These are phyloP conservation scores for Lithospermum erythrorhizon DNA, from an alignment of 257 asterid species.

Conservation along the genomic window DNA sequence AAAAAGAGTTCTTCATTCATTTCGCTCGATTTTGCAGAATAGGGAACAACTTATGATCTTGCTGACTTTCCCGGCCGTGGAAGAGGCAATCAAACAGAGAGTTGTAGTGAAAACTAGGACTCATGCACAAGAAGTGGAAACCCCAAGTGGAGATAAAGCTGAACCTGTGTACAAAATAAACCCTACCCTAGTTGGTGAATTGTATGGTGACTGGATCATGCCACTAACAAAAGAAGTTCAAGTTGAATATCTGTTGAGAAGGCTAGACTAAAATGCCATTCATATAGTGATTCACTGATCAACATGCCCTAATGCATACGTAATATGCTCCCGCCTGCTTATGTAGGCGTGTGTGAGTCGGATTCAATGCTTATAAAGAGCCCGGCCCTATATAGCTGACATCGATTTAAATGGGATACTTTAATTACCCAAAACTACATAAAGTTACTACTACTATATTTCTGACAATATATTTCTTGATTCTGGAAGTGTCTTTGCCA, in stretches of 20 bases:
- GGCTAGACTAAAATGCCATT: slow-evolving; percentile 38
- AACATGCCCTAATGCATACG: no score
- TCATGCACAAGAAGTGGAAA: slow-evolving; percentile 56
- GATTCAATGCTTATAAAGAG: no score
- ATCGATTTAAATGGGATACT: no score
- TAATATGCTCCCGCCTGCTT: no score
- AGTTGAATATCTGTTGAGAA: slow-evolving; percentile 59
- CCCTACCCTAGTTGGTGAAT: slow-evolving; percentile 57
- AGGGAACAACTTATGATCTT: slow-evolving; percentile 39
- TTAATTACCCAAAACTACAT: no score
- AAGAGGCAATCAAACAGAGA: slow-evolving; percentile 47
- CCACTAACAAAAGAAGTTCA: slow-evolving; percentile 91
- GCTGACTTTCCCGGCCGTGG: slow-evolving; percentile 67
- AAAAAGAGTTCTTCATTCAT: neutral
- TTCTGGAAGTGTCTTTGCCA: no score
- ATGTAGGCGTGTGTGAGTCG: no score
- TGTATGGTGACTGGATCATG: slow-evolving; percentile 86
- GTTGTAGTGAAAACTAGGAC: slow-evolving; percentile 71
- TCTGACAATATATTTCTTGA: no score
- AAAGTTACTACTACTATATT: no score
- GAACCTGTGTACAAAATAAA: slow-evolving; percentile 57
- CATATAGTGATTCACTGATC: no score
- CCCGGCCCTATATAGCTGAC: no score
- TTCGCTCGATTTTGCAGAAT: slow-evolving; percentile 35
- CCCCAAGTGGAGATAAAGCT: slow-evolving; percentile 15